phyloP scores from a whole-genome alignment of 352 stramenopile genomes.

The Globisporangium canariense region DNA sequence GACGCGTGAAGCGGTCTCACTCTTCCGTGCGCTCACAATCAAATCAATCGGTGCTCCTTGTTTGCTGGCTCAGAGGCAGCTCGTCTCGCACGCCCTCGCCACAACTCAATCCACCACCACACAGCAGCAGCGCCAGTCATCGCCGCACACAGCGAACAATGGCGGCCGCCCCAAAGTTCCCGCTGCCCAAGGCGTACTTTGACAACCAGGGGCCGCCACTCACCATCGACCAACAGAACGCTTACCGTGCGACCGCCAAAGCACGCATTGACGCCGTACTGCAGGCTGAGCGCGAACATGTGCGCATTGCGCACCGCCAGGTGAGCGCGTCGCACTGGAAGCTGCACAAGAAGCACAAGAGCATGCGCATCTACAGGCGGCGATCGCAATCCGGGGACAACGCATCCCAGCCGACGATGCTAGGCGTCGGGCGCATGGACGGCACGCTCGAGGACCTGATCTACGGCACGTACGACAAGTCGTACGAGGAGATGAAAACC shows the following conservation, averaged over 20 bases:
- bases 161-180: slow-evolving; percentile 10
- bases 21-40: background rate
- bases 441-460: slow-evolving; percentile 53
- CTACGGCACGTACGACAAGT: slow-evolving; percentile 43
- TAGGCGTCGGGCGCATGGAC: slow-evolving; percentile 37
- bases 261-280: slow-evolving; percentile 13
- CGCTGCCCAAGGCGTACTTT: slow-evolving; percentile 17
- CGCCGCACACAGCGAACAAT: background rate
- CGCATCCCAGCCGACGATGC: slow-evolving; percentile 24
- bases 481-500: slow-evolving; percentile 38
- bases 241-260: background rate
- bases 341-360: slow-evolving; percentile 21
- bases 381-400: slow-evolving; percentile 1
- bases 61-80: background rate
- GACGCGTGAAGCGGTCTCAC: no score
- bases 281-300: slow-evolving; percentile 13
- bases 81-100: background rate
- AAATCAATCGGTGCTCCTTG: background rate
- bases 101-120: background rate
- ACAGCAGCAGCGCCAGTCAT: background rate
- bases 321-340: slow-evolving; percentile 15
- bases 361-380: slow-evolving; percentile 44
- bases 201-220: slow-evolving; percentile 7
- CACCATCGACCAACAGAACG: slow-evolving; percentile 1
- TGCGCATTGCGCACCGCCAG: slow-evolving; percentile 2